Conservation (phyloP, 208 protist genomes). For the Leishmania braziliensis region DNA sequence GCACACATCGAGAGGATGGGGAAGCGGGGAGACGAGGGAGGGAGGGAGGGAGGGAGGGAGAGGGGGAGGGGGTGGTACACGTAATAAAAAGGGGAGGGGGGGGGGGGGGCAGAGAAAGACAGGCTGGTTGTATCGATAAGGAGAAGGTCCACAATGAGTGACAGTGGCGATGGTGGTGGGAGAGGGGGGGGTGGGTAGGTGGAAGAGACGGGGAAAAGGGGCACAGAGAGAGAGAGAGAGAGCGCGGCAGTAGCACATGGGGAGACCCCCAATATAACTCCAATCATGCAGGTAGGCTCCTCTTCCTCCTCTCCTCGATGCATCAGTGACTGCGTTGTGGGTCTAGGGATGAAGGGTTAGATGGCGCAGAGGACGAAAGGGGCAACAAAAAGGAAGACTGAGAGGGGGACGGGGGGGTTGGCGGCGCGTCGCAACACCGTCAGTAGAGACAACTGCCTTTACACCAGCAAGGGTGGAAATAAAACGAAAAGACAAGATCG, state of each 20-base stretch:
- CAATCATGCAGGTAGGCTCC: background rate
- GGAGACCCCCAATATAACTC: background rate
- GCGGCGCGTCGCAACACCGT: background rate
- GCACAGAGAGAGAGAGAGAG: background rate
- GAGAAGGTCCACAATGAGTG: background rate
- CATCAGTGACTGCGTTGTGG: background rate
- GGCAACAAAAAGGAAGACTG: background rate
- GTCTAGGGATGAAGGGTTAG: background rate
- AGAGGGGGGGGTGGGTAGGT: background rate
- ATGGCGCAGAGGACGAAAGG: background rate
- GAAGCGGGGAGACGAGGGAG: background rate
- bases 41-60: conserved; percentile 1
- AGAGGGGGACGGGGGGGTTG: background rate
- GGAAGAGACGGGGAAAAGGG: background rate
- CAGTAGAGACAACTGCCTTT: background rate
- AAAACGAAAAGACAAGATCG: background rate
- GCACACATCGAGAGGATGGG: background rate
- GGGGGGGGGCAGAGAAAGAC: background rate
- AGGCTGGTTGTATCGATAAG: background rate
- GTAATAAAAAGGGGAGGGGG: background rate
- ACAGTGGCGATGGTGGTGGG: background rate
- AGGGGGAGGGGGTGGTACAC: background rate
- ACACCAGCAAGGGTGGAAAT: background rate
- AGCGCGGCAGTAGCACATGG: background rate
- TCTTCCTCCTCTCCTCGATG: background rate